A percentile compares a stretch with the other conserved stretches of the same genome.
Conservation (phyloP, 2,329 filamentous ascomycete genomes). For the Plenodomus tracheiphilus region DNA sequence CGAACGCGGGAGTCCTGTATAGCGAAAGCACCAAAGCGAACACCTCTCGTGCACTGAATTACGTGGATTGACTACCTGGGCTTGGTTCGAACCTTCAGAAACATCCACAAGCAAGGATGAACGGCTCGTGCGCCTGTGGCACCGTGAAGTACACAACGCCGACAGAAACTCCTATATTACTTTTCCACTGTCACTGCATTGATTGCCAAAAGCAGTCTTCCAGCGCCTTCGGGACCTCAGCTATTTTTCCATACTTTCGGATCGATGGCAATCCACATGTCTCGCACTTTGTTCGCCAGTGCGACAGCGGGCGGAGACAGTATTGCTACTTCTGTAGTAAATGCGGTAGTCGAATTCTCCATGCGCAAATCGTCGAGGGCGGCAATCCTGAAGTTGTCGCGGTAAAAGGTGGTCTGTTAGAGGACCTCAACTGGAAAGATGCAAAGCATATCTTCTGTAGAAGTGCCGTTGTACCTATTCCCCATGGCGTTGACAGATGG, state of each 20-base stretch:
- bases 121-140: constrained; percentile 64
- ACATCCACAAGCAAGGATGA: not conserved
- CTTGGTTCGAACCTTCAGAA: no score
- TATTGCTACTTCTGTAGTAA: constrained; percentile 47
- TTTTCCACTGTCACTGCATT: constrained; percentile 73
- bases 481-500: constrained; percentile 63
- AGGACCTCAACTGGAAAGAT: constrained; percentile 52
- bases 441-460: constrained; percentile 69
- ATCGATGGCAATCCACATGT: constrained; percentile 51
- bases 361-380: constrained; percentile 55
- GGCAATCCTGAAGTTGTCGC: constrained; percentile 49
- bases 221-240: constrained; percentile 62
- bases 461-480: constrained; percentile 69
- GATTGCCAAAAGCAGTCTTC: constrained; percentile 68
- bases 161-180: constrained; percentile 44
- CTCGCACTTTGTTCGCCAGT: constrained; percentile 19
- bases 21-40: no score
- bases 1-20: no score
- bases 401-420: constrained; percentile 69
- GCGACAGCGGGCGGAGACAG: constrained; percentile 26
- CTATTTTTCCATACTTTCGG: constrained; percentile 67
- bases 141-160: constrained; percentile 66
- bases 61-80: no score
- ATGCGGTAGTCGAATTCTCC: constrained; percentile 68
- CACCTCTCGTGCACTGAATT: no score